These are phyloP conservation scores for Phlyctochytrium bullatum DNA, from an alignment of 192 early-diverging fungal species.

Conservation along the genomic window DNA sequence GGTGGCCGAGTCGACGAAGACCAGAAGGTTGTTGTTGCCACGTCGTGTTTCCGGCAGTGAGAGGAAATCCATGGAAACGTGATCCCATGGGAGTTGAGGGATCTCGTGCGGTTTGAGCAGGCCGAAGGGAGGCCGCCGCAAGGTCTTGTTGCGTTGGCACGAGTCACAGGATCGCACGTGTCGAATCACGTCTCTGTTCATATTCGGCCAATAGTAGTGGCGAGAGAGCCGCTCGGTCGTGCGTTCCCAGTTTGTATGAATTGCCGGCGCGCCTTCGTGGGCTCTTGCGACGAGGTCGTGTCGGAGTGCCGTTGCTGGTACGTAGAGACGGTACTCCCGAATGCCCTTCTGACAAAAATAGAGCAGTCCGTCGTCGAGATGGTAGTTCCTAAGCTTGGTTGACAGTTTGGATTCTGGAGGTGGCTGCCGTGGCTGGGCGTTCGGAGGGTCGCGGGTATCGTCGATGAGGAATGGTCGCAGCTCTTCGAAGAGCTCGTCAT, in stretches of 20 bases:
- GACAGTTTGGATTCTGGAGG: background rate
- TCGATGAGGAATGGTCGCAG: slow-evolving; percentile 4
- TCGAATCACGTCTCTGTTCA: background rate
- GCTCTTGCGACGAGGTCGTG: background rate
- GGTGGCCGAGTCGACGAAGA: slow-evolving; percentile 44
- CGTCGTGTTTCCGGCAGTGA: slow-evolving; percentile 12
- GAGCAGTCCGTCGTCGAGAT: no score
- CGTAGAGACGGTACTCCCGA: background rate
- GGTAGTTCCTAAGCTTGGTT: background rate
- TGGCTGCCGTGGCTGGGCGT: background rate
- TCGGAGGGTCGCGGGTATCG: background rate
- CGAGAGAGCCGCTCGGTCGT: slow-evolving; percentile 10
- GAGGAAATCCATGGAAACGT: slow-evolving; percentile 48
- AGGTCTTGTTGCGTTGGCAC: slow-evolving; percentile 25
- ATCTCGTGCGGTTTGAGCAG: slow-evolving; percentile 29
- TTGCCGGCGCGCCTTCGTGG: slow-evolving; percentile 1
- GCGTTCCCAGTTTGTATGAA: slow-evolving; percentile 18
- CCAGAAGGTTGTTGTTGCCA: slow-evolving; percentile 34
- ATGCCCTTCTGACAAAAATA: background rate
- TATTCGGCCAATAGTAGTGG: slow-evolving; percentile 7
- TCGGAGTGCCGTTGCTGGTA: background rate
- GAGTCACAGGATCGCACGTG: background rate
- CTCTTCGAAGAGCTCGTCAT: background rate
- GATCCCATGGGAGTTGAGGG: slow-evolving; percentile 29
- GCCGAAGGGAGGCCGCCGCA: slow-evolving; percentile 35